Evolutionary conservation across 495 filamentous ascomycete genomes (phyloP), one percentile per base, ranked within the genome.

Genomic region (Parathielavia appendiculata): DNA sequence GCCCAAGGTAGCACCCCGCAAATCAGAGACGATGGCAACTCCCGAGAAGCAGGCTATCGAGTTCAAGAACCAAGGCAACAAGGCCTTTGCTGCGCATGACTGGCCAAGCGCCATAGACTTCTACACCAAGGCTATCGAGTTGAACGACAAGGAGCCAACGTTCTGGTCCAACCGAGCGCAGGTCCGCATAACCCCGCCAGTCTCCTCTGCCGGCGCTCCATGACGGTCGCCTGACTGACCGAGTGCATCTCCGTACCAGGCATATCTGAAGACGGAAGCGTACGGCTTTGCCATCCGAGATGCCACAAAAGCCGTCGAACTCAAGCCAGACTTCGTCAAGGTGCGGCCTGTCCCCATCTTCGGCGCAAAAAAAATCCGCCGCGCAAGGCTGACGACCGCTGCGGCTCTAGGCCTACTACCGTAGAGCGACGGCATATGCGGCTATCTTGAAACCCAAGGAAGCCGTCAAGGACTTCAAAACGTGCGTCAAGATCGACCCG

Each of bases 111-210:
- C 93, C 3, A 80, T 96, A 36, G 86, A 92, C 22, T 86, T 85
- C 62, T 99, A 99, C 73, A 86, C 83, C 51, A 82, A 92, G 73
- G 93, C 93, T 36, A 97, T 99, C 64, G 88, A 90, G 57, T 73
- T 87, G 63, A 87, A 95, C 71, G 85, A 86, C 69, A 80, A 86
- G 62, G 88, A 96, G 58, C 88, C 91, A 1, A 86, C 90, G 7
- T 97, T 90, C 75, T 97, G 87, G 78, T 87, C 88, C 65, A 99
- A 99, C 75, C 75, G 93, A 65, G 92, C 95, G 39, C 92, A 96
- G 81, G 92, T 96, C 70, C 57, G 81, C 74, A 48, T 44, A 58
- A 57, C 22, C 50, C 34, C 44, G 26, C 32, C 44, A 44, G 22
- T 13, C 40, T 36, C 17, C 23, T 11, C 43, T 20, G 35, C 19